Percentiles rank a stretch among this genome's conserved stretches.
phyloP scores from a whole-genome alignment of 1,139 yeast genomes.

The Pichia sp. region DNA sequence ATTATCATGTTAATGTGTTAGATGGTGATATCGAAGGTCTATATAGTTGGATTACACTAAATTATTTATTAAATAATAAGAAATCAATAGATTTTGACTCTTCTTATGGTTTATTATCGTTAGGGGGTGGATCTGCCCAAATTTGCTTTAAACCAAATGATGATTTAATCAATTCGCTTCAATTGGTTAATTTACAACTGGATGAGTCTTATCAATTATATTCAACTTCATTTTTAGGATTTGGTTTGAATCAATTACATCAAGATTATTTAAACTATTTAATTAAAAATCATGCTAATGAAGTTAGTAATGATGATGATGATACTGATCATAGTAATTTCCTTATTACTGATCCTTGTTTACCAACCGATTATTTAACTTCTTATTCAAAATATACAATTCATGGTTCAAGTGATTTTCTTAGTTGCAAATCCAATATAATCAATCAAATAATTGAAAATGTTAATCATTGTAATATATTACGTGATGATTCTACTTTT shows the following conservation, averaged over 20 bases:
- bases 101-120: conserved; percentile 67
- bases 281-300: conserved; percentile 18
- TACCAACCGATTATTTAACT: conserved; percentile 38
- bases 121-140: conserved; percentile 90
- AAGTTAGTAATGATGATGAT: neutral
- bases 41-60: conserved; percentile 76
- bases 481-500: neutral
- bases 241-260: conserved; percentile 70
- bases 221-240: conserved; percentile 70
- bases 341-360: conserved; percentile 49
- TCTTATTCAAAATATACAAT: conserved; percentile 12
- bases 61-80: conserved; percentile 58
- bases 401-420: conserved; percentile 55
- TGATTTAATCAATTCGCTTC: conserved; percentile 38
- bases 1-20: conserved; percentile 57
- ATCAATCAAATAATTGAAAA: conserved; percentile 46
- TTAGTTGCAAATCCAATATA: conserved; percentile 45
- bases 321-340: neutral
- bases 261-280: conserved; percentile 40
- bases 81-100: conserved; percentile 35
- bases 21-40: conserved; percentile 77
- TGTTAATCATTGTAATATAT: conserved; percentile 14
- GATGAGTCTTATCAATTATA: conserved; percentile 41
- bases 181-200: conserved; percentile 48
- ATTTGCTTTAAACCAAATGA: conserved; percentile 56